A percentile compares a stretch with the other conserved stretches of the same genome.
These are phyloP conservation scores for Ceratocystis cubensis DNA, from an alignment of 2,329 filamentous ascomycete species.

Conservation along the genomic window DNA sequence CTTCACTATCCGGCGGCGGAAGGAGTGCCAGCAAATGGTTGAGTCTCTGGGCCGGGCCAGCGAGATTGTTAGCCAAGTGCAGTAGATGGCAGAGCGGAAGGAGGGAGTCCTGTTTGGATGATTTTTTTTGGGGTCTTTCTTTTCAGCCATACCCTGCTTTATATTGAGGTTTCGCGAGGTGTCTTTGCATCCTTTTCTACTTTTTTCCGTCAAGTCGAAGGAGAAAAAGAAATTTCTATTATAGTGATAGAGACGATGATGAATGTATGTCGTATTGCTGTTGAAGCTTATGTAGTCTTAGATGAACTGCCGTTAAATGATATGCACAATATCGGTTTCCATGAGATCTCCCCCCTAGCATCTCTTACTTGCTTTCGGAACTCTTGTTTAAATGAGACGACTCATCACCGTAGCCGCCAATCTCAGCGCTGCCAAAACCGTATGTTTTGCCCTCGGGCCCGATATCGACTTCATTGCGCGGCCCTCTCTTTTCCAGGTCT, in stretches of 20 bases:
- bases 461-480: slow-evolving; percentile 47
- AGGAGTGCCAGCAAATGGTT: slow-evolving; percentile 99
- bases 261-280: background rate
- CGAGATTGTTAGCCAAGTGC: slow-evolving; percentile 83
- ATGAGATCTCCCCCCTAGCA: background rate
- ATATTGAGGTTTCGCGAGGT: slow-evolving; percentile 1
- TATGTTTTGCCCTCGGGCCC: slow-evolving; percentile 55
- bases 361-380: background rate
- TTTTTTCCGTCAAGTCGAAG: background rate
- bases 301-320: background rate
- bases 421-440: slow-evolving; percentile 36
- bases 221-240: background rate
- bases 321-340: background rate
- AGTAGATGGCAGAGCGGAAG: slow-evolving; percentile 32
- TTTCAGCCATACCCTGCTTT: slow-evolving; percentile 11
- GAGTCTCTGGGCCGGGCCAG: slow-evolving; percentile 79
- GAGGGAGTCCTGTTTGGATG: background rate
- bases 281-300: background rate
- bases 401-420: slow-evolving; percentile 48
- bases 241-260: background rate
- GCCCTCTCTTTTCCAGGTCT: slow-evolving; percentile 67
- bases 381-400: slow-evolving; percentile 25
- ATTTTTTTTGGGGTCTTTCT: background rate
- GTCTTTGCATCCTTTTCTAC: background rate
- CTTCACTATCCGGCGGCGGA: slow-evolving; percentile 85